A percentile compares a stretch with the other conserved stretches of the same genome.
phyloP scores from a whole-genome alignment of 1,139 yeast species.

The Candida labiduridarum region DNA sequence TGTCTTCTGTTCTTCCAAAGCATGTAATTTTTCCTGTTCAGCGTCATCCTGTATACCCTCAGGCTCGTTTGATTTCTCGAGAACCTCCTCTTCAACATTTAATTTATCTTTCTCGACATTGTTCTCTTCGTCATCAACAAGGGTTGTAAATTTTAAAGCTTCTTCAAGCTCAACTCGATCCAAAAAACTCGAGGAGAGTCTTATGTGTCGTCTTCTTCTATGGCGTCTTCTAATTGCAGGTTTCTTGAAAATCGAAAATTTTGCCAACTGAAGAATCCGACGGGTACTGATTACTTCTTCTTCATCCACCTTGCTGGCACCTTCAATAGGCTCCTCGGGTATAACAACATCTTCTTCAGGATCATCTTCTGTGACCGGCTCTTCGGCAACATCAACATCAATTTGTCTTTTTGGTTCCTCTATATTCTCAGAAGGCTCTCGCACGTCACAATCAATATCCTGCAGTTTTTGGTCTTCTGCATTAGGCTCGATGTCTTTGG shows the following conservation, averaged over 20 bases:
- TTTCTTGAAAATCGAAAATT: not conserved
- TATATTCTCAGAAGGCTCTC: too few relatives aligned
- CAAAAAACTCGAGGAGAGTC: not conserved
- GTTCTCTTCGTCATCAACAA: not conserved
- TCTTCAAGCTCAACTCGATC: not conserved
- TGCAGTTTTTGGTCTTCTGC: too few relatives aligned
- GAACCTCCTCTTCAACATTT: not conserved
- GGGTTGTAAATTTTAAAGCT: conserved; percentile 1
- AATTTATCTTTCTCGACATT: too few relatives aligned
- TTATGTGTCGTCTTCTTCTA: conserved; percentile 4
- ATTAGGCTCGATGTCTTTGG: too few relatives aligned
- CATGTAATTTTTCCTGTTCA: too few relatives aligned
- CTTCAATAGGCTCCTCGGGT: not conserved
- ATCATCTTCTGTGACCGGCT: not conserved
- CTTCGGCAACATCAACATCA: not conserved
- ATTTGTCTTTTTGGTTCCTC: not conserved
- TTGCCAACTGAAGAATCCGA: not conserved
- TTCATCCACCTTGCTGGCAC: not conserved
- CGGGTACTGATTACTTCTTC: not conserved
- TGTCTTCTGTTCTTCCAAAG: not conserved
- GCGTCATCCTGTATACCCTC: not conserved
- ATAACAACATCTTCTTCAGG: not conserved
- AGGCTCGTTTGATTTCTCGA: not conserved
- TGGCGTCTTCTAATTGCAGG: conserved; percentile 5
- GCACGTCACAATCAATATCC: too few relatives aligned